Percentiles rank a stretch among this genome's conserved stretches.
phyloP scores from a whole-genome alignment of 192 early-diverging fungal species.

The Spizellomyces punctatus region DNA sequence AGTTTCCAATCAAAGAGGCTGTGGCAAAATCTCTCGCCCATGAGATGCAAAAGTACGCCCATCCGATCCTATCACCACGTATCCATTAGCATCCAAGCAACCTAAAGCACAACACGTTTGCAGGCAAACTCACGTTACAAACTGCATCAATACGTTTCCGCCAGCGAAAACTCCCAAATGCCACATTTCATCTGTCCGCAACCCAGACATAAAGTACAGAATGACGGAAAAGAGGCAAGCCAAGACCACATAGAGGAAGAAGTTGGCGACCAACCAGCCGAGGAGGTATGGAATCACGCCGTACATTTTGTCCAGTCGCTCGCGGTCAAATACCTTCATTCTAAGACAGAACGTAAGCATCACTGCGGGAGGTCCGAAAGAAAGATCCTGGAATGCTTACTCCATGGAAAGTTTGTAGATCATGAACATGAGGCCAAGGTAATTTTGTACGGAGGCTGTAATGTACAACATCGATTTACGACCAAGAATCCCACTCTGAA shows the following conservation, averaged over 20 bases:
- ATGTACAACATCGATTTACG: slow-evolving; percentile 40
- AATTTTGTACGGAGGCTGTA: slow-evolving; percentile 38
- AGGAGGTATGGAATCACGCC: slow-evolving; percentile 46
- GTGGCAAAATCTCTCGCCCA: slow-evolving; percentile 51
- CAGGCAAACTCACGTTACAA: slow-evolving; percentile 30
- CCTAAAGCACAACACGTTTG: slow-evolving; percentile 3
- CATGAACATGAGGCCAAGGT: slow-evolving; percentile 48
- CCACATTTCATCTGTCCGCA: slow-evolving; percentile 41
- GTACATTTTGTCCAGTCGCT: slow-evolving; percentile 54
- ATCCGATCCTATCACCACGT: slow-evolving; percentile 23
- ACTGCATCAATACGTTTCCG: slow-evolving; percentile 31
- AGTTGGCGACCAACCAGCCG: slow-evolving; percentile 43
- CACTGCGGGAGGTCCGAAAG: not conserved
- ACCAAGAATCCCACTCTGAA: slow-evolving; percentile 36
- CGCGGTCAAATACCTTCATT: slow-evolving; percentile 53
- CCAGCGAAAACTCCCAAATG: slow-evolving; percentile 40
- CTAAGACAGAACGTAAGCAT: slow-evolving; percentile 2
- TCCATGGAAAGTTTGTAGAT: slow-evolving; percentile 45
- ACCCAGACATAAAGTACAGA: slow-evolving; percentile 47
- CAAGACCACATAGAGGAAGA: slow-evolving; percentile 31
- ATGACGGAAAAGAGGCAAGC: slow-evolving; percentile 37
- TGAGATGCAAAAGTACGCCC: slow-evolving; percentile 40
- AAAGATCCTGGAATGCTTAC: slow-evolving; percentile 21
- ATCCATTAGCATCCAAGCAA: not conserved
- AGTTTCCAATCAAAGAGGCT: slow-evolving; percentile 41